Evolutionary conservation across 225 moss, liverwort and hornwort genomes (phyloP).

Genomic region (Sphagnum tenellum): DNA sequence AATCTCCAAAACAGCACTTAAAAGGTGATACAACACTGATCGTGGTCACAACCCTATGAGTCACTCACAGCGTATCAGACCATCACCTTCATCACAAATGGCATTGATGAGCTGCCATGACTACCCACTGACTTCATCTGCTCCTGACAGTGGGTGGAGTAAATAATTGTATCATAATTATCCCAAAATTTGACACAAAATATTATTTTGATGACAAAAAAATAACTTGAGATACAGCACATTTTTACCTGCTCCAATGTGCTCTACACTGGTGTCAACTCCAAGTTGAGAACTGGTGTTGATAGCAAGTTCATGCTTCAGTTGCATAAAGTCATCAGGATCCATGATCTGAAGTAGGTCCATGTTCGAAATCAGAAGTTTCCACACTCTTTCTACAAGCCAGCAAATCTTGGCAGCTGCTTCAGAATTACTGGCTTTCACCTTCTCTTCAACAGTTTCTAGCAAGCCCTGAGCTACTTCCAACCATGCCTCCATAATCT

Average conservation of each 20-base stretch:
- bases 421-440: constrained; percentile 29
- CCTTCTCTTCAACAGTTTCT: constrained; percentile 42
- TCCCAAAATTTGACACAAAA: too few relatives aligned
- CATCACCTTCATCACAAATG: too few relatives aligned
- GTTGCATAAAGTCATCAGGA: constrained; percentile 77
- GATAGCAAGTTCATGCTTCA: constrained; percentile 63
- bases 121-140: too few relatives aligned
- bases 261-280: constrained; percentile 25
- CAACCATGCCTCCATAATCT: constrained; percentile 82
- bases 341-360: constrained; percentile 81
- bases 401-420: constrained; percentile 69
- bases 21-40: too few relatives aligned
- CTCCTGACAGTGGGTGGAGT: too few relatives aligned
- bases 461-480: constrained; percentile 57
- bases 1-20: too few relatives aligned
- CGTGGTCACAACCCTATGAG: too few relatives aligned
- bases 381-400: constrained; percentile 79
- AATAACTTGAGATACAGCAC: too few relatives aligned
- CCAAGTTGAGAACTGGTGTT: constrained; percentile 25
- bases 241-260: constrained; percentile 29
- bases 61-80: too few relatives aligned
- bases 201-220: too few relatives aligned
- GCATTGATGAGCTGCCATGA: too few relatives aligned
- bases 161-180: too few relatives aligned
- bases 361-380: constrained; percentile 56